These are phyloP conservation scores for Blepharisma stoltei DNA, from an alignment of 73 alveolate genomes.

Conservation along the genomic window DNA sequence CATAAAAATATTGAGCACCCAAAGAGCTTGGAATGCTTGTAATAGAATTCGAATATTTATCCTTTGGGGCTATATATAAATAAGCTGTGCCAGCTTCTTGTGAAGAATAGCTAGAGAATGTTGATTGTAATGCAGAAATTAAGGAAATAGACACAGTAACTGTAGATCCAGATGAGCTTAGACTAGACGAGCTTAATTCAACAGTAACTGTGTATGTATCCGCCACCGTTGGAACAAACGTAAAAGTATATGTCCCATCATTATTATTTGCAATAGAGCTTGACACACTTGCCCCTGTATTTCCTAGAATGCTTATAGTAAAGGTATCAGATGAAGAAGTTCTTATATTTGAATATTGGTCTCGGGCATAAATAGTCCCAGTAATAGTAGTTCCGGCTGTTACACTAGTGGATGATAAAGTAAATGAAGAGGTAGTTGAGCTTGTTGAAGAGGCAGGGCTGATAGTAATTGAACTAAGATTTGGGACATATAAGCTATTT, in stretches of 20 bases:
- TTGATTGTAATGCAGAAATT: background rate
- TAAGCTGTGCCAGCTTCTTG: background rate
- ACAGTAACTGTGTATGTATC: slow-evolving; percentile 7
- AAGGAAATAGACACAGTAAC: background rate
- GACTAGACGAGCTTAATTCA: background rate
- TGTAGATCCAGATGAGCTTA: background rate
- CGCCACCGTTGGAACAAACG: background rate
- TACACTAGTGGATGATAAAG: background rate
- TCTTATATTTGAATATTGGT: background rate
- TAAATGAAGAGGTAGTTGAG: background rate
- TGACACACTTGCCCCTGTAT: background rate
- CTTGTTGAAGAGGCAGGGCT: background rate
- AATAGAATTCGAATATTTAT: slow-evolving; percentile 10
- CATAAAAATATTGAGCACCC: slow-evolving; percentile 10
- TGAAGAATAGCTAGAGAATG: background rate
- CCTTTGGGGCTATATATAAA: background rate
- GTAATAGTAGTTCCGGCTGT: background rate
- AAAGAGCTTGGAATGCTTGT: background rate
- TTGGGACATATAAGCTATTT: background rate
- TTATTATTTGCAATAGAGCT: background rate
- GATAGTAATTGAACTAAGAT: background rate
- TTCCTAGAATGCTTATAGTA: background rate
- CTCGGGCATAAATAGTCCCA: background rate
- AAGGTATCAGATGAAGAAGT: background rate
- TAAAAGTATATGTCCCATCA: background rate